Percentiles rank a stretch among this genome's conserved stretches.
phyloP scores from a whole-genome alignment of 2,329 filamentous ascomycete species.

The Stachybotrys echinatus region DNA sequence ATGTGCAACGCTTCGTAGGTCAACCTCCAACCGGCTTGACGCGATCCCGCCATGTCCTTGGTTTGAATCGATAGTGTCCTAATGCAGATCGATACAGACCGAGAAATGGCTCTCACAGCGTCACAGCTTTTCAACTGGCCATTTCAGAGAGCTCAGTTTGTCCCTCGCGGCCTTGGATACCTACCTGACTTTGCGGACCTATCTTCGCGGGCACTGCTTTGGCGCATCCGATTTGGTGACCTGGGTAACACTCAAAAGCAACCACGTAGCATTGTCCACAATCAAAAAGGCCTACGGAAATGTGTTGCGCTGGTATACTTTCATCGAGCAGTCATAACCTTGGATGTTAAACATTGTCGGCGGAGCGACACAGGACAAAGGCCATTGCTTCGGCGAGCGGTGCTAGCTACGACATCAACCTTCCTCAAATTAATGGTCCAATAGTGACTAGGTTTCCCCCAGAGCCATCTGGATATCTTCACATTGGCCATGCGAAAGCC shows the following conservation, averaged over 20 bases:
- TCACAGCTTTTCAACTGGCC: constrained; percentile 19
- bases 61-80: not conserved
- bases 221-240: constrained; percentile 69
- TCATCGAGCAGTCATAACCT: constrained; percentile 68
- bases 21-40: not conserved
- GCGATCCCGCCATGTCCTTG: not conserved
- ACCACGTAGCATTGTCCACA: constrained; percentile 69
- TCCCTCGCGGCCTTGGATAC: constrained; percentile 68
- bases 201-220: constrained; percentile 70
- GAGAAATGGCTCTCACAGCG: not conserved
- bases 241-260: constrained; percentile 72
- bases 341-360: constrained; percentile 53
- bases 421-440: constrained; percentile 73
- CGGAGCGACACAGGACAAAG: constrained; percentile 58
- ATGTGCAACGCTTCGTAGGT: not conserved
- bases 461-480: constrained; percentile 83
- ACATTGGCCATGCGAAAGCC: constrained; percentile 87
- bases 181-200: constrained; percentile 73
- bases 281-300: constrained; percentile 68
- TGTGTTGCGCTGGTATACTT: constrained; percentile 73
- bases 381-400: constrained; percentile 66
- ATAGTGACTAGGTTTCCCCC: constrained; percentile 83
- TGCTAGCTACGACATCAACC: constrained; percentile 73
- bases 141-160: constrained; percentile 72
- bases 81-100: not conserved